phyloP scores from a whole-genome alignment of 2,329 filamentous ascomycete species.

The Colletotrichum noveboracense region DNA sequence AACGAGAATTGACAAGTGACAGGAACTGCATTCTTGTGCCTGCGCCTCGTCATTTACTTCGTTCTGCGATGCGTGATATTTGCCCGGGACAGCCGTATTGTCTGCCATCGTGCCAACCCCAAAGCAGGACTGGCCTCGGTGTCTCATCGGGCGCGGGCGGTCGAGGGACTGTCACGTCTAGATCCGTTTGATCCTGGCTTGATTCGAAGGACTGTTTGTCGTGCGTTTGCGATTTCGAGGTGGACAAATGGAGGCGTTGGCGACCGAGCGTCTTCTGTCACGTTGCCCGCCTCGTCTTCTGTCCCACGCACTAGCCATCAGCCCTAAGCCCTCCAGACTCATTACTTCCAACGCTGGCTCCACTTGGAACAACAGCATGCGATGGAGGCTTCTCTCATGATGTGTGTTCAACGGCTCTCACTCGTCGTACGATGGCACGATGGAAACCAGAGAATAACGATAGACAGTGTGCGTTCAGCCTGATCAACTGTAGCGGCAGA shows the following conservation, averaged over 20 bases:
- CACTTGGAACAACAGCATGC: not conserved
- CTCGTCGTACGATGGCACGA: not conserved
- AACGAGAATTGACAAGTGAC: slow-evolving; percentile 14
- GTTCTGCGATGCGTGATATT: not conserved
- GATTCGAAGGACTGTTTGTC: not conserved
- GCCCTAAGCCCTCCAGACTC: not conserved
- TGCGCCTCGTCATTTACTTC: slow-evolving; percentile 4
- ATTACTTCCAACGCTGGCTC: not conserved
- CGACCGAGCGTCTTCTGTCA: not conserved
- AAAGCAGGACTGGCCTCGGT: not conserved
- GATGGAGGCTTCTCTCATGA: not conserved
- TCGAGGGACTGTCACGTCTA: not conserved
- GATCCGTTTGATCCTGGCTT: not conserved
- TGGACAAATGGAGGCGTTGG: not conserved
- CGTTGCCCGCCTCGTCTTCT: not conserved
- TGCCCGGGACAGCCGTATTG: not conserved
- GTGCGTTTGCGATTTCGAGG: not conserved
- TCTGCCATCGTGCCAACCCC: not conserved
- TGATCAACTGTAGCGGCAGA: not conserved
- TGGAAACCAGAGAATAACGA: not conserved
- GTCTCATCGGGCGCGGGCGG: not conserved
- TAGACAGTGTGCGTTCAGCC: not conserved
- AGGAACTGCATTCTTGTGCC: not conserved
- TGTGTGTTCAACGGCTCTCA: not conserved
- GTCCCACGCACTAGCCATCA: not conserved